Evolutionary conservation across 2,329 filamentous ascomycete species (phyloP), one percentile per base, ranked within the genome.

Genomic region (Endocalyx cinctus): DNA sequence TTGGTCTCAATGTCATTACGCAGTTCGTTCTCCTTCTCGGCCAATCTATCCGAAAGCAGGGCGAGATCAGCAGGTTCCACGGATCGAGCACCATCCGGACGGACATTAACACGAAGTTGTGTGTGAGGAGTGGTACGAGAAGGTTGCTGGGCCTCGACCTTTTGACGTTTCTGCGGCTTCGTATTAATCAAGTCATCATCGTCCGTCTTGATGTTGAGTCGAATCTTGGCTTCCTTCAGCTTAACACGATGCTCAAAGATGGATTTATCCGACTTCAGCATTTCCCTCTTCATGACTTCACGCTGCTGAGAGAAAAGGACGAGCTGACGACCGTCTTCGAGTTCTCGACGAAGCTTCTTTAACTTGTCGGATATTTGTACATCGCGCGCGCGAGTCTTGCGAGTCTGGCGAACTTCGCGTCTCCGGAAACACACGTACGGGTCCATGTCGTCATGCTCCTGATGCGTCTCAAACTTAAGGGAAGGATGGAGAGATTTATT

Each of bases 381-480:
- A 67, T 98, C 92, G 54, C 92, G 81, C 48, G 87, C 87, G 54
- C 92, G 78, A 23, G 92, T 98, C 67, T 97, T 98, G 50, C 92
- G 84, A 31, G 88, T 90, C 59, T 94, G 87, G 37, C 92, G 83
- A 29, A 94, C 86, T 63, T 98, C 92, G 44, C 92, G 85, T 49
- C 92, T 81, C 57, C 92, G 80, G 76, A 98, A 98, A 64, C 92
- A 98, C 52, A 98, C 89, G 64, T 95, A 98, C 30, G 92, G 92
- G 63, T 98, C 92, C 51, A 86, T 79, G 57, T 98, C 92, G 60
- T 98, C 92, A 41, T 83, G 94, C 46, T 97, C 90, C 56, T 87
- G 84, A 43, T 92, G 87, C 29, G 82, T 94, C 66, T 98, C 92
- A 46, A 95, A 92, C 67, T 96, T 96, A 57, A 97, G 77, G 15